Base-by-base conservation (phyloP, 2,329 filamentous ascomycete genomes). In the Plenodomus biglobosus region DNA sequence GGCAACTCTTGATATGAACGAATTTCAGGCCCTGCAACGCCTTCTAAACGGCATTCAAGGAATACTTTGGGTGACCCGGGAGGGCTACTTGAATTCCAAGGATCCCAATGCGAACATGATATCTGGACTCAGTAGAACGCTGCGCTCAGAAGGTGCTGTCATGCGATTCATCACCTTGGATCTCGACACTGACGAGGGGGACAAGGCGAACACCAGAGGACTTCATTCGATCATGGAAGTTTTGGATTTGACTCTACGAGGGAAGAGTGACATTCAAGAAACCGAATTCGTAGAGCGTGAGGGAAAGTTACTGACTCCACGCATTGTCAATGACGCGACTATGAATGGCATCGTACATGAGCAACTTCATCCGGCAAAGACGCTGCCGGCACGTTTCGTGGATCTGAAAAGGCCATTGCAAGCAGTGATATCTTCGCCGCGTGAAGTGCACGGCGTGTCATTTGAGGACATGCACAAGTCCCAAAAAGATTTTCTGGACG, bases 271-370 rank as follows among this genome's bases (percentile, higher is more conserved):
- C 15, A 34, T 35, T 1, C 39, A 46, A 19, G 54, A 57, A n/a
- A 50, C 38, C 8, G 51, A 56, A 46, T 53, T 52, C 36, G 13
- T 35, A 8, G 47, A 36, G 18, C 40, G 36, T 5, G 41, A 44
- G 16, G 44, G 48, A 2, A 27, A 27, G 2, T 3, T 59, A 16
- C 41, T 46, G 8, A 55, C 49, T 3, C 56, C 56, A 21, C 50
- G 56, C 2, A 45, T 56, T n/a, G 21, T 55, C 11, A 53, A 60
- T 21, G 62, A 66, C 43, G 38, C 47, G 0, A 41, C 39, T 13
- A 42, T 62, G 51, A 66, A 65, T 36, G 46, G 58, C 8, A 64
- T 59, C 27, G 58, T 66, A 1, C 45, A 64, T 41, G 48, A 58
- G 15, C 50, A 56, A 37, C 40, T 52, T 7, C 38, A 55, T 20